Evolutionary conservation across 176 grass and related monocot species (phyloP).

Genomic region (Bonia amplexicaulis): DNA sequence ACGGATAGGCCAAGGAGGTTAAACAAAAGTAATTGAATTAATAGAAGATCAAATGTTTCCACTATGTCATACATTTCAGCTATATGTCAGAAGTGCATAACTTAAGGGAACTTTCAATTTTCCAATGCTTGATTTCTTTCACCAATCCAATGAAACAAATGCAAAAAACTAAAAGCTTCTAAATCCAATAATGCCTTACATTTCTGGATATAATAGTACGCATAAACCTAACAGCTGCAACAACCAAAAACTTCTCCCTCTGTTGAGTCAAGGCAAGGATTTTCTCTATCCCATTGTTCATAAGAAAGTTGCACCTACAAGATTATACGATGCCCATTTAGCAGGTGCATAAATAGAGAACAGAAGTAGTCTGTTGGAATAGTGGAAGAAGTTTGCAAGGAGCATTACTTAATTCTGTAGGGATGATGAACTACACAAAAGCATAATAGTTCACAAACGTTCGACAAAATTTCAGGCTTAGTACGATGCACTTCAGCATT

Average conservation of each 20-base stretch:
- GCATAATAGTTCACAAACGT: constrained; percentile 90
- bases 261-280: constrained; percentile 72
- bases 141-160: background rate
- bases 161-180: background rate
- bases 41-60: background rate
- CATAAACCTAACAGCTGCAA: constrained; percentile 94
- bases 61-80: background rate
- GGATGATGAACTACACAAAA: constrained; percentile 97
- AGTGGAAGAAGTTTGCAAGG: constrained; percentile 18
- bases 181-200: constrained; percentile 46
- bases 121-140: background rate
- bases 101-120: constrained; percentile 1
- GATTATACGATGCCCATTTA: constrained; percentile 31
- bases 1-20: background rate
- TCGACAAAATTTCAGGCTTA: constrained; percentile 91
- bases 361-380: constrained; percentile 12
- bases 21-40: background rate
- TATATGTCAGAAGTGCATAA: background rate
- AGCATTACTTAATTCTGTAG: constrained; percentile 87
- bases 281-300: constrained; percentile 94
- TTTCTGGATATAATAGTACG: constrained; percentile 92
- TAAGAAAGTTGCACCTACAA: constrained; percentile 89
- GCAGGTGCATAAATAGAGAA: constrained; percentile 25
- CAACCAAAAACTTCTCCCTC: constrained; percentile 85
- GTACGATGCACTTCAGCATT: constrained; percentile 42